A percentile compares a stretch with the other conserved stretches of the same genome.
These are phyloP conservation scores for Ceriops zippeliana DNA, from an alignment of 345 rosid genomes.

Conservation along the genomic window DNA sequence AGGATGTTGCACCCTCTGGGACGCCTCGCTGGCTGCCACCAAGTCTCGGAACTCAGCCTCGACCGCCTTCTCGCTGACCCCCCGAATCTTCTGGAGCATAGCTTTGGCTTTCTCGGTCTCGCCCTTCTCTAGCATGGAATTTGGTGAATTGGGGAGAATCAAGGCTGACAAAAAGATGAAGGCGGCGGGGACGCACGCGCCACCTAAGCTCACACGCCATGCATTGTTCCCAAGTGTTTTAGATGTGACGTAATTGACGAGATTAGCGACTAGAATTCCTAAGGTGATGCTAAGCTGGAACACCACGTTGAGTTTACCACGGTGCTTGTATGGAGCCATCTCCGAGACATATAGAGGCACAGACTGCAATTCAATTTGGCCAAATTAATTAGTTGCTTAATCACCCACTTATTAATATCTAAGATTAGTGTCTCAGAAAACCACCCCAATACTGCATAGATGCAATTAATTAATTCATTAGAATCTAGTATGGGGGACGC, in stretches of 20 bases:
- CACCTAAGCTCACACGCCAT: constrained; percentile 14
- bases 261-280: constrained; percentile 58
- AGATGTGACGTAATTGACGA: constrained; percentile 40
- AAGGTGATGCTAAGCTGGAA: constrained; percentile 72
- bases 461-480: too few species aligned
- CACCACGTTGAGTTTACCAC: constrained; percentile 47
- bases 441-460: too few species aligned
- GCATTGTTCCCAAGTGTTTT: neutral
- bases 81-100: neutral
- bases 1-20: neutral
- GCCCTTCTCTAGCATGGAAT: constrained; percentile 12
- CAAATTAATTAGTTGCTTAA: too few species aligned
- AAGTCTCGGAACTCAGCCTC: constrained; percentile 14
- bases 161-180: neutral
- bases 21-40: constrained; percentile 3
- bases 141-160: constrained; percentile 10
- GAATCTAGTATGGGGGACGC: too few species aligned
- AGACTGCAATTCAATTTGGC: constrained; percentile 26
- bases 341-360: constrained; percentile 53
- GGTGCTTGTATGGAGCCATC: constrained; percentile 40
- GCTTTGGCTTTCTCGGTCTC: constrained; percentile 1
- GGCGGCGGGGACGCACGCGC: constrained; percentile 6
- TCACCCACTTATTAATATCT: neutral
- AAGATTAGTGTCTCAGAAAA: too few species aligned
- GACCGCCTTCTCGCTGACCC: neutral